These are phyloP conservation scores for Nitzschia putrida DNA, from an alignment of 108 stramenopile genomes.

Conservation along the genomic window DNA sequence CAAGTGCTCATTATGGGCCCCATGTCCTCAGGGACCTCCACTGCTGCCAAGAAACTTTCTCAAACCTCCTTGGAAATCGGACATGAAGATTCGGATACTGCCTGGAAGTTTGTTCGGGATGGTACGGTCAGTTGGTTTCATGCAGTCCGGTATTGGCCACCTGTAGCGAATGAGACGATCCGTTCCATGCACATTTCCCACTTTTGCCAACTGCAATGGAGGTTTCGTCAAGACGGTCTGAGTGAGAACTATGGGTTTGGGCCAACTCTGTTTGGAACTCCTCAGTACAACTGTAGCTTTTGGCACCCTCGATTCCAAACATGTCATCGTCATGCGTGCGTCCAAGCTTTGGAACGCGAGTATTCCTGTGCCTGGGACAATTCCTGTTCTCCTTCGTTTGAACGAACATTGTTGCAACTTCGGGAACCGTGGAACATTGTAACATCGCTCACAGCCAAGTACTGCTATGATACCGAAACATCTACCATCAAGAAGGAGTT, in stretches of 20 bases:
- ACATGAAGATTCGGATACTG: constrained; percentile 40
- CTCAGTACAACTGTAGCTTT: constrained; percentile 5
- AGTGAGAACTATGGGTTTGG: constrained; percentile 26
- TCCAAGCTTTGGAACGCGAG: constrained; percentile 17
- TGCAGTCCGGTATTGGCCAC: constrained; percentile 32
- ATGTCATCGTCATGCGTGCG: constrained; percentile 8
- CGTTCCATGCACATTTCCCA: constrained; percentile 30
- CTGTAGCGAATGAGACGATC: constrained; percentile 8
- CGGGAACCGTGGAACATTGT: constrained; percentile 18
- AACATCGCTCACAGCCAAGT: background rate
- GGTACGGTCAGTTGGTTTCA: constrained; percentile 55
- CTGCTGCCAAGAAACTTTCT: constrained; percentile 23
- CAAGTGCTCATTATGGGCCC: constrained; percentile 67
- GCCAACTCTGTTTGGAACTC: constrained; percentile 19
- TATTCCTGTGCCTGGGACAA: constrained; percentile 17
- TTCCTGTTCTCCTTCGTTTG: background rate
- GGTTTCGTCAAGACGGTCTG: constrained; percentile 35
- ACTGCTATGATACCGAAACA: constrained; percentile 1
- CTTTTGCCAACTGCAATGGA: constrained; percentile 41
- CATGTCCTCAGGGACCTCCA: constrained; percentile 39
- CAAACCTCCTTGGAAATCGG: constrained; percentile 38
- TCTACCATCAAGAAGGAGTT: background rate
- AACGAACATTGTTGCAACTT: background rate
- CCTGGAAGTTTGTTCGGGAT: constrained; percentile 46
- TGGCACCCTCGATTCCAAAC: background rate